Evolutionary conservation across 1,284 basidiomycete genomes (phyloP).

Genomic region (Cutaneotrichosporon cyanovorans): DNA sequence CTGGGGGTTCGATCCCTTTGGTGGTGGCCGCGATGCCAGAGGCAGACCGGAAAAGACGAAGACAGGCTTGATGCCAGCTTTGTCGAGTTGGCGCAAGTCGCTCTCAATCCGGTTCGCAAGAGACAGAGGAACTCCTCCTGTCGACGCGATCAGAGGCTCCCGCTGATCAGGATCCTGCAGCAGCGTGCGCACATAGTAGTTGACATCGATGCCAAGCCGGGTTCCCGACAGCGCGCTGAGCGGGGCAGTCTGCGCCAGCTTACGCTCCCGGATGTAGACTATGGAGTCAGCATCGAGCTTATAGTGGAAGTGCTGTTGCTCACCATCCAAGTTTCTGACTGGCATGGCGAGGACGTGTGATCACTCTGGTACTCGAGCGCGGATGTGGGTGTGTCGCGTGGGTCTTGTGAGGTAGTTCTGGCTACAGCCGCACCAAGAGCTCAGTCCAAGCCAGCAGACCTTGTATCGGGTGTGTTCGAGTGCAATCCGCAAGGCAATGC

Average conservation of each 20-base stretch:
- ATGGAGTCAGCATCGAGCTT: slow-evolving; percentile 3
- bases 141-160: slow-evolving; percentile 87
- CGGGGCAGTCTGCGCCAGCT: slow-evolving; percentile 73
- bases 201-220: slow-evolving; percentile 92
- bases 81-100: slow-evolving; percentile 84
- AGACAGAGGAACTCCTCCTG: slow-evolving; percentile 83
- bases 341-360: slow-evolving; percentile 20
- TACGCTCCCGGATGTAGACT: slow-evolving; percentile 80
- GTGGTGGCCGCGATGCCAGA: slow-evolving; percentile 47
- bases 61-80: slow-evolving; percentile 87
- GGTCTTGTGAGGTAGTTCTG: too few relatives aligned
- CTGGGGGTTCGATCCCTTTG: slow-evolving; percentile 63
- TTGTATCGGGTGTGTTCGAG: too few relatives aligned
- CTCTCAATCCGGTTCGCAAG: slow-evolving; percentile 79
- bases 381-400: not conserved
- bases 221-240: slow-evolving; percentile 81
- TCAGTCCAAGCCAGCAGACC: not conserved
- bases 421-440: not conserved
- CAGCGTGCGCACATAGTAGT: slow-evolving; percentile 76
- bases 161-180: slow-evolving; percentile 64
- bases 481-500: too few relatives aligned
- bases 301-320: slow-evolving; percentile 8
- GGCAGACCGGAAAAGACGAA: slow-evolving; percentile 89
- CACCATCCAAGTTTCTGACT: slow-evolving; percentile 38
- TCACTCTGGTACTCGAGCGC: not conserved